phyloP scores from a whole-genome alignment of 176 grass and related monocot species.

The Aegilops sharonensis region DNA sequence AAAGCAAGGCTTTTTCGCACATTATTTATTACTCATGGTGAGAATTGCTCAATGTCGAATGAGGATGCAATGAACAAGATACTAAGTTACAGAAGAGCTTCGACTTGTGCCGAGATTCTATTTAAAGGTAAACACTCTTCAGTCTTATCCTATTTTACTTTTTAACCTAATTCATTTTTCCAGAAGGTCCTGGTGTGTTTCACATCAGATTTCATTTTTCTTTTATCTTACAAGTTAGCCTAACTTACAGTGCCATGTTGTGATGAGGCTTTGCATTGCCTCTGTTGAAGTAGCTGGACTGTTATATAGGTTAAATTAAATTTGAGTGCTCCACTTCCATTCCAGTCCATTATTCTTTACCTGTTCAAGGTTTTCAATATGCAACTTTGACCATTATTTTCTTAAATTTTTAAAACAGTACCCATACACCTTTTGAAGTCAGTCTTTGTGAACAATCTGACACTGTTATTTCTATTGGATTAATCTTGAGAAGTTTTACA shows the following conservation, averaged over 20 bases:
- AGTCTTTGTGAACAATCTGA: background rate
- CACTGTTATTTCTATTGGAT: background rate
- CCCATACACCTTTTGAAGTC: background rate
- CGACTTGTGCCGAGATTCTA: background rate
- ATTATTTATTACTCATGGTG: background rate
- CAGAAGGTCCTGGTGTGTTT: background rate
- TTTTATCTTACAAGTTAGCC: background rate
- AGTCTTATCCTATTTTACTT: background rate
- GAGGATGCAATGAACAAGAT: background rate
- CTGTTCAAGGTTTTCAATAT: background rate
- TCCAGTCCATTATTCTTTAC: background rate
- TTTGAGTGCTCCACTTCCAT: background rate
- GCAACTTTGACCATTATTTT: background rate
- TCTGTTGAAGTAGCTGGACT: background rate
- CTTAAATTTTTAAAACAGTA: background rate
- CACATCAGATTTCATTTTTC: background rate
- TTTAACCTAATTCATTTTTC: background rate
- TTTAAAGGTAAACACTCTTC: background rate
- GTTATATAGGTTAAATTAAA: background rate
- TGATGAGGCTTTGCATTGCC: background rate
- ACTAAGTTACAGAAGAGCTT: background rate
- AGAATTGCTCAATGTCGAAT: background rate
- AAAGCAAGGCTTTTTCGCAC: constrained; percentile 15
- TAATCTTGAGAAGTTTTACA: background rate
- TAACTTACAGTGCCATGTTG: background rate